phyloP scores from a whole-genome alignment of 2,329 filamentous ascomycete genomes.

The Nannizziopsis arthrosporioides region DNA sequence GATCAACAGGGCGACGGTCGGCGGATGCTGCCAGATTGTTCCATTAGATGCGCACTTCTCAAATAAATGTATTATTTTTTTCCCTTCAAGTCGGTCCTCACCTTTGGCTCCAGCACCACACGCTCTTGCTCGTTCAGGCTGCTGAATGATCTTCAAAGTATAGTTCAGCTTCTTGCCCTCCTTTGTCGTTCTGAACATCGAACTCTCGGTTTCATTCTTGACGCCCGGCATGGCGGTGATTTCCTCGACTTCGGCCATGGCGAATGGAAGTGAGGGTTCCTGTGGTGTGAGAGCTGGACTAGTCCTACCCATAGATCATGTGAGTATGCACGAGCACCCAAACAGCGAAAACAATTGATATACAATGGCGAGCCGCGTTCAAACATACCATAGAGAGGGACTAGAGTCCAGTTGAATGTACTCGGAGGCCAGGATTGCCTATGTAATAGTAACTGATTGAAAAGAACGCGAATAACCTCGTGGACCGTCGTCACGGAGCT shows the following conservation, averaged over 20 bases:
- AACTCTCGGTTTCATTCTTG: constrained; percentile 45
- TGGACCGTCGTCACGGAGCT: too few species aligned
- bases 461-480: too few species aligned
- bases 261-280: background rate
- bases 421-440: too few species aligned
- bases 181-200: constrained; percentile 50
- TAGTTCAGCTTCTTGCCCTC: constrained; percentile 72
- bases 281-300: background rate
- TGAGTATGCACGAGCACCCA: too few species aligned
- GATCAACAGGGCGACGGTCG: constrained; percentile 85
- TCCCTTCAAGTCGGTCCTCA: constrained; percentile 29
- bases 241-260: constrained; percentile 28
- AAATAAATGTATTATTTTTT: background rate
- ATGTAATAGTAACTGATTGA: too few species aligned
- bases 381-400: too few species aligned
- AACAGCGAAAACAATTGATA: too few species aligned
- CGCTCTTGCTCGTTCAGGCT: constrained; percentile 85
- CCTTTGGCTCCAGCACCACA: constrained; percentile 94
- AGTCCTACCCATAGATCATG: too few species aligned
- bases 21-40: constrained; percentile 52
- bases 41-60: constrained; percentile 5
- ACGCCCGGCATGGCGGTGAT: constrained; percentile 26
- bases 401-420: too few species aligned
- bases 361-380: too few species aligned
- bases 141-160: constrained; percentile 73